Percentiles rank a stretch among this genome's conserved stretches.
Conservation (phyloP, 257 asterid species). For the Penstemon barbatus region DNA sequence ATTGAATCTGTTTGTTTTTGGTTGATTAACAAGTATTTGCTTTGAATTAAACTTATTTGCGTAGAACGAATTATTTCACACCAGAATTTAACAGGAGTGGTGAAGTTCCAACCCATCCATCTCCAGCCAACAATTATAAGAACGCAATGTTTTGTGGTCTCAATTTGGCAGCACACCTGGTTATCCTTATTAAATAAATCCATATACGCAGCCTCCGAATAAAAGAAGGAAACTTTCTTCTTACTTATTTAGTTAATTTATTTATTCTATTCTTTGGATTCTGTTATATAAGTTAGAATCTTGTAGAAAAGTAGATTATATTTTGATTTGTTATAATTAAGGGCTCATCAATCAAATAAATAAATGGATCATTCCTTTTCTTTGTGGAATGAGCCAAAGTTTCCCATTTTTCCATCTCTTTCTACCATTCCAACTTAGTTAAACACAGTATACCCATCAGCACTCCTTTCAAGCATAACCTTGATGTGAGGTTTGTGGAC, state of each 20-base stretch:
- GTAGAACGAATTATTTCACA: not conserved
- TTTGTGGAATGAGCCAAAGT: not conserved
- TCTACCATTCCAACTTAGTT: conserved; percentile 11
- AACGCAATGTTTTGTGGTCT: conserved; percentile 18
- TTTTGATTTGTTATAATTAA: too few species aligned
- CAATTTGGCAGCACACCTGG: conserved; percentile 15
- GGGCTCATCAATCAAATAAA: too few species aligned
- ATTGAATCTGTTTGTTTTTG: not conserved
- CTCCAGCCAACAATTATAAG: conserved; percentile 17
- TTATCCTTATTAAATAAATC: conserved; percentile 22
- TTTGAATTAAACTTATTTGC: not conserved
- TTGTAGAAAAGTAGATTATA: too few species aligned
- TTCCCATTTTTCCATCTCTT: conserved; percentile 18
- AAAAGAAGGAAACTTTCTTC: too few species aligned
- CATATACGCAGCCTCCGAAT: conserved; percentile 14
- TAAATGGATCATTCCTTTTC: conserved; percentile 17
- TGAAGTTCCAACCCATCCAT: not conserved
- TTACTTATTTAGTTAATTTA: too few species aligned
- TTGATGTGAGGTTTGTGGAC: conserved; percentile 21
- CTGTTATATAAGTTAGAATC: too few species aligned
- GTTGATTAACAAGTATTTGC: not conserved
- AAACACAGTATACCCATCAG: conserved; percentile 9
- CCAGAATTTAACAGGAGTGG: conserved; percentile 1
- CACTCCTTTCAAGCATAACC: conserved; percentile 5
- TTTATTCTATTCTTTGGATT: too few species aligned